Percentiles rank a stretch among this genome's conserved stretches.
Evolutionary conservation across 2,329 filamentous ascomycete genomes (phyloP).

Genomic region (Xylariaceae sp.): DNA sequence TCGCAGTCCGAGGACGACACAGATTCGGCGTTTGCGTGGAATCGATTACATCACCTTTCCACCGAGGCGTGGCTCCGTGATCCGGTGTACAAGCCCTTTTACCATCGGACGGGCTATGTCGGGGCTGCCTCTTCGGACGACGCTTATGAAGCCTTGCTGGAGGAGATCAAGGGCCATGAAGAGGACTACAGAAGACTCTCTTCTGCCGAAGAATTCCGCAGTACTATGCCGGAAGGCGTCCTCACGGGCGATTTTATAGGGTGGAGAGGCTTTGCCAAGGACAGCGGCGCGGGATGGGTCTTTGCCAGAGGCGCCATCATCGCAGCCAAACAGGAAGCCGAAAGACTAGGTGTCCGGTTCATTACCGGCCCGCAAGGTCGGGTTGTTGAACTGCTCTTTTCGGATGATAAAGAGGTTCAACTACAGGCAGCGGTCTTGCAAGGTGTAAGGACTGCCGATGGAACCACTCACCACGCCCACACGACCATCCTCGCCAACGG

Average conservation of each 20-base stretch:
- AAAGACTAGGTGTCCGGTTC: conserved; percentile 41
- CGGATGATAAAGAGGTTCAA: conserved; percentile 18
- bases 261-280: conserved; percentile 46
- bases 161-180: conserved; percentile 17
- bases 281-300: conserved; percentile 46
- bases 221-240: conserved; percentile 46
- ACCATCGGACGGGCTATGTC: conserved; percentile 43
- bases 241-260: conserved; percentile 43
- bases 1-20: conserved; percentile 28
- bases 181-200: conserved; percentile 29
- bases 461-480: conserved; percentile 35
- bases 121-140: conserved; percentile 21
- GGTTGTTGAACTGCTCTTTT: conserved; percentile 34
- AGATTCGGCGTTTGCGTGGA: conserved; percentile 27
- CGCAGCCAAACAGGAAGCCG: conserved; percentile 40
- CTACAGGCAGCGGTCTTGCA: conserved; percentile 27
- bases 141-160: conserved; percentile 13
- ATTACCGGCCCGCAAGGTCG: conserved; percentile 36
- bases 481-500: conserved; percentile 45
- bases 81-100: conserved; percentile 37
- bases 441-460: conserved; percentile 40
- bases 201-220: conserved; percentile 40
- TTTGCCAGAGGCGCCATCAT: conserved; percentile 45
- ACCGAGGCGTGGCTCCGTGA: conserved; percentile 39
- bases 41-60: conserved; percentile 26